Percentiles rank a stretch among this genome's conserved stretches.
These are phyloP conservation scores for Microbotryum saponariae DNA, from an alignment of 1,284 basidiomycete genomes.

Conservation along the genomic window DNA sequence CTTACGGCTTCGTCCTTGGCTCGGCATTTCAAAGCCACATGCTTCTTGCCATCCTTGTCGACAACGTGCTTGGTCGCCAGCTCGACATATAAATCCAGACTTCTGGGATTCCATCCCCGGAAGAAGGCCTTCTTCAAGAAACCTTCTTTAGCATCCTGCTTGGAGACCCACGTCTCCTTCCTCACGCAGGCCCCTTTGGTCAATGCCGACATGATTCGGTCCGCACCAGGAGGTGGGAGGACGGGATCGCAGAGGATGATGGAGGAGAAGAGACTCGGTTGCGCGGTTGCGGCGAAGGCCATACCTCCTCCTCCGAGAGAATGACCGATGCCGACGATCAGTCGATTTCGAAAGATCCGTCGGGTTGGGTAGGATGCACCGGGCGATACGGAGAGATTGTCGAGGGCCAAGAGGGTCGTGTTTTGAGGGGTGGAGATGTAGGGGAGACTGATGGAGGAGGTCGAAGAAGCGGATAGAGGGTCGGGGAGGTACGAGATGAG, in stretches of 20 bases:
- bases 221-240: constrained; percentile 43
- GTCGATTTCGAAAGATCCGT: constrained; percentile 29
- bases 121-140: constrained; percentile 62
- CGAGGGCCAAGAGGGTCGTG: constrained; percentile 9
- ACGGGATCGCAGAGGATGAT: constrained; percentile 75
- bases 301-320: constrained; percentile 62
- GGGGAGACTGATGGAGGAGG: constrained; percentile 1
- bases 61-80: constrained; percentile 13
- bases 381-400: constrained; percentile 7
- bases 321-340: constrained; percentile 63
- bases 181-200: constrained; percentile 28
- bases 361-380: constrained; percentile 36
- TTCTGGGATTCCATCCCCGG: constrained; percentile 59
- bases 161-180: constrained; percentile 37
- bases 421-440: not conserved
- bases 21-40: constrained; percentile 16
- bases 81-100: constrained; percentile 58
- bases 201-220: constrained; percentile 34
- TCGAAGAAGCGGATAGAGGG: not conserved
- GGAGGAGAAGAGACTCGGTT: constrained; percentile 61
- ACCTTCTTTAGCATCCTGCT: constrained; percentile 54
- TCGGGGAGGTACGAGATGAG: constrained; percentile 52
- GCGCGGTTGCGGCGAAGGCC: constrained; percentile 41
- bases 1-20: constrained; percentile 26
- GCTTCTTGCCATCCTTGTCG: not conserved